Base-by-base conservation (phyloP, 2,329 filamentous ascomycete genomes). In the Alternaria consortialis region DNA sequence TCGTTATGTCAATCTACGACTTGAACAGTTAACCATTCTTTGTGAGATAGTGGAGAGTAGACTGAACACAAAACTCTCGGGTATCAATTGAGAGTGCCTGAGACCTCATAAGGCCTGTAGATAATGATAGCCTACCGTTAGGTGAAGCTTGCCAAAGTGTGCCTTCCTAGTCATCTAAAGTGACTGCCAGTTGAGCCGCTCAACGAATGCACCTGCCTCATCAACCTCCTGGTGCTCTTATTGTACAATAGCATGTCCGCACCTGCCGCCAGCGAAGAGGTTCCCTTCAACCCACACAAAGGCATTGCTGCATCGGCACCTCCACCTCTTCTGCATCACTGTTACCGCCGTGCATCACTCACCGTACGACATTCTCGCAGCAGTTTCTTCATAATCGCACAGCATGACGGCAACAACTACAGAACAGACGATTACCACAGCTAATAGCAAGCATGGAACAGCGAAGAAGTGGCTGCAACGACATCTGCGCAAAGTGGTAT, bases 401-500 rank as follows among this genome's bases (percentile, higher is more conserved):
- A 67, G 54, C 60, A 75, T 75, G 73, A 53, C 66, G 58, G 57
- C 59, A 54, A 60, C 47, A 36, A 64, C 60, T 68, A 72, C 56
- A 53, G 66, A 64, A 42, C 56, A 64, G 43, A 60, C 56, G 50
- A 50, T 63, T 53, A 55, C 60, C 29, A 44, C 46, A 47, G 12
- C 55, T 7, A 56, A 40, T 25, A 58, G 53, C 54, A 70, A 69
- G 48, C 64, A 66, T 20, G 64, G 65, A 36, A 60, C 60, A 8
- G 57, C 66, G 13, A 75, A 67, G 51, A 65, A 66, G 34, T 76
- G 75, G 73, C 54, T 75, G 20, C 66, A 71, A 44, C 68, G 66
- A 25, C 69, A 66, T 36, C 58, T 77, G 2, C 66, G 62, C 47
- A 72, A 65, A 53, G 58, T 66, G 20, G 54, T 62, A 23, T 65